Base-by-base conservation (phyloP, 2,329 filamentous ascomycete genomes). In the Alternaria tenuissima region DNA sequence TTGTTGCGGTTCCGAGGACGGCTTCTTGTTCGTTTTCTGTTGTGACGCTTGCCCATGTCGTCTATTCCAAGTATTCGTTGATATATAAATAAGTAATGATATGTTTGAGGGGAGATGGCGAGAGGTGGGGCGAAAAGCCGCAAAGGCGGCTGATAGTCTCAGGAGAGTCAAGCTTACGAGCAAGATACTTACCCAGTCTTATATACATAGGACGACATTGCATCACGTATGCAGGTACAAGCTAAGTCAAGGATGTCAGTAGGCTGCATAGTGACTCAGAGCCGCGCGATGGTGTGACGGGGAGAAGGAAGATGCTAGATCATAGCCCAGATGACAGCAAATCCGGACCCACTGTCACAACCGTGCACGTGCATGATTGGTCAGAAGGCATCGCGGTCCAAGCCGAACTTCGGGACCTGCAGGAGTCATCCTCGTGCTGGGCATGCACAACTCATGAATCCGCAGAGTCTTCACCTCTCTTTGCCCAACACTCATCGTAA, bases 31-130 rank as follows among this genome's bases (percentile, higher is more conserved):
- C 80, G 78, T 63, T 78, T 80, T 62, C 79, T 73, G 69, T 81
- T 81, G 70, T 81, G 80, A 64, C 79, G 74, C 65, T 80, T 78
- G 63, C 78, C 78, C 80, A 81, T 81, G 39, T 52, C 46, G 43
- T 55, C 52, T 57, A 41, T 46, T 49, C 48, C 48, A 62, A 34
- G 22, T 38, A 38, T 52, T 26, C 51, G 34, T 52, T 41, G 41
- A 46, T 57, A 26, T n/a, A 34, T 44, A 30, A 28, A 16, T 52
- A 47, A 30, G 36, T 55, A 22, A 30, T 46, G 20, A 39, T 43
- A 46, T 55, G 24, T 9, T 38, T 32, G 41, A 46, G 58, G 52
- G 60, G 55, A 48, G 39, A 48, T n/a, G 49, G 41, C 38, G 51
- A 52, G 49, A 39, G 61, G 44, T 57, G 59, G 61, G 66, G 67